Evolutionary conservation across 2,329 filamentous ascomycete genomes (phyloP).

Genomic region (Cladosporium oxysporum): DNA sequence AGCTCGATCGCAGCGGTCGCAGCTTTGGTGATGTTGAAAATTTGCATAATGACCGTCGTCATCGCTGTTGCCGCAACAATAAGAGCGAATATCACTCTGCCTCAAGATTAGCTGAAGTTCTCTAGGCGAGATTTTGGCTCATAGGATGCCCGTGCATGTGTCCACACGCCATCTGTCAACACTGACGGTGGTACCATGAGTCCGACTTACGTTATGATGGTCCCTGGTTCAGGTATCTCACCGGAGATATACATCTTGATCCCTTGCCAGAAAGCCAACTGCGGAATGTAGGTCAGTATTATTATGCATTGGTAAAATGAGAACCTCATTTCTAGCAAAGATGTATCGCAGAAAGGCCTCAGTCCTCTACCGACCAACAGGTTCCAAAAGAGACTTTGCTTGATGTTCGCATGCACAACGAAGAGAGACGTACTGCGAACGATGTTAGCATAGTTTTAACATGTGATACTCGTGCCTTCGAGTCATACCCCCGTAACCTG

Average conservation of each 20-base stretch:
- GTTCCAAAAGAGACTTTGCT: background rate
- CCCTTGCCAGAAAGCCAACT: slow-evolving; percentile 48
- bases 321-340: background rate
- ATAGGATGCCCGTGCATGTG: background rate
- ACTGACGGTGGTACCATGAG: background rate
- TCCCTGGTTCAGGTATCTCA: slow-evolving; percentile 37
- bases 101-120: background rate
- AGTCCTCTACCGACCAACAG: background rate
- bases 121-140: background rate
- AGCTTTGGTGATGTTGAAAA: slow-evolving; percentile 46
- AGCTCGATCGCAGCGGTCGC: slow-evolving; percentile 45
- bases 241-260: slow-evolving; percentile 39
- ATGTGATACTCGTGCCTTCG: too few relatives aligned
- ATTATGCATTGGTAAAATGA: background rate
- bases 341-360: background rate
- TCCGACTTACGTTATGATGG: slow-evolving; percentile 37
- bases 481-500: slow-evolving; percentile 35
- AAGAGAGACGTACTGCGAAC: background rate
- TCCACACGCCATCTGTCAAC: background rate
- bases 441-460: background rate
- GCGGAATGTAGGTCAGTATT: background rate
- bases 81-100: slow-evolving; percentile 17
- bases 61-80: slow-evolving; percentile 16
- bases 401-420: background rate
- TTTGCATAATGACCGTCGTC: slow-evolving; percentile 29